Base-by-base conservation (phyloP, 2,329 filamentous ascomycete species). In the Fusarium multiceps region DNA sequence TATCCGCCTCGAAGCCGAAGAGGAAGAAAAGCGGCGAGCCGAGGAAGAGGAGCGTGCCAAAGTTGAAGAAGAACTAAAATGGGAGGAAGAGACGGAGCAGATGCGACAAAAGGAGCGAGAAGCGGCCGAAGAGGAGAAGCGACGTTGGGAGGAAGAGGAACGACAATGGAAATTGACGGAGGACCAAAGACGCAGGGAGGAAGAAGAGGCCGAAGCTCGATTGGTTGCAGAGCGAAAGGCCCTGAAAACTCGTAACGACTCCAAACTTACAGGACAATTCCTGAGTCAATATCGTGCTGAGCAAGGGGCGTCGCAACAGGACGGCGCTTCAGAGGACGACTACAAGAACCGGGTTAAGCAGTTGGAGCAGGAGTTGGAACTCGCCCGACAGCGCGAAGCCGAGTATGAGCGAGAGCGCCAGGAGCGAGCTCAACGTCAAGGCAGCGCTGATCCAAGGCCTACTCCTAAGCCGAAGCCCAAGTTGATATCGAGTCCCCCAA, bases 241-340 rank as follows among this genome's bases (percentile, higher is more conserved):
- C 62, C 84, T 88, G 59, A 86, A 88, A 63, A 86, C 84, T 47
- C 86, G 88, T 65, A 90, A 88, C 74, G 90, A 94, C 73, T 85
- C 86, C 40, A 88, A 90, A 66, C 84, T 97, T 23, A 91, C 90
- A 64, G 94, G 94, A 4, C 94, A 97, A 76, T 94, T 91, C 73
- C 86, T 97, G 53, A 95, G 92, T 76, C 92, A 97, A 77, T 97
- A 97, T 77, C 91, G 93, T 78, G 89, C 90, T 21, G 90, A 93
- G 71, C 89, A 76, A 79, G 84, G 66, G 74, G 61, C 59, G 13
- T 46, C 69, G 45, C 68, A 72, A 20, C 64, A 72, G 27, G 71
- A 74, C 37, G 68, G 76, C 21, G 79, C 77, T 27, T 79, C 78
- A 76, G 48, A 79, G 25, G 72, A 78, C 20, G 82, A 84, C 56